Evolutionary conservation across 2,329 filamentous ascomycete genomes (phyloP).

Genomic region (Aureobasidium zeae): DNA sequence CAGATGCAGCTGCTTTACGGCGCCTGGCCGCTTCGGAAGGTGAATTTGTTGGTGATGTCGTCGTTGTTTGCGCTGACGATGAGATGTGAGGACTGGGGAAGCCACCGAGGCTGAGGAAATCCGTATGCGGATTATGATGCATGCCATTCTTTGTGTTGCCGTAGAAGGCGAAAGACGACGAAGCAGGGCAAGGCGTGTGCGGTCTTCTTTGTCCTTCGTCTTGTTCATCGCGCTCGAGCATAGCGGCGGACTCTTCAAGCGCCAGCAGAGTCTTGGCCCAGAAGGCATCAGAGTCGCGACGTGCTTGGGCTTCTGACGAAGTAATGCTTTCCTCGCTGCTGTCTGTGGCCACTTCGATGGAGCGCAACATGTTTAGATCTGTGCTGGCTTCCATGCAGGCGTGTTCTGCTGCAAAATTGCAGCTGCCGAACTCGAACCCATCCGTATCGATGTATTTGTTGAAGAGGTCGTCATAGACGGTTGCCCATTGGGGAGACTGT

Average conservation of each 20-base stretch:
- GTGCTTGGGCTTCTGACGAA: background rate
- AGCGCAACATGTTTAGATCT: no score
- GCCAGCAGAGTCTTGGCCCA: constrained; percentile 47
- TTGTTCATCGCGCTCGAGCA: constrained; percentile 30
- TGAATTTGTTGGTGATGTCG: constrained; percentile 2
- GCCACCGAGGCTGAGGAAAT: constrained; percentile 29
- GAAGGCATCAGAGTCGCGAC: constrained; percentile 33
- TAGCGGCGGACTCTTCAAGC: constrained; percentile 42
- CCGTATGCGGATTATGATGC: constrained; percentile 29
- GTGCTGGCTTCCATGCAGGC: no score
- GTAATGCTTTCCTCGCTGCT: constrained; percentile 3
- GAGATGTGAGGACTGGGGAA: constrained; percentile 24
- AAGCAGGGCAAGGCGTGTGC: background rate
- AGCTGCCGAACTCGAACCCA: constrained; percentile 41
- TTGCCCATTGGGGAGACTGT: constrained; percentile 45
- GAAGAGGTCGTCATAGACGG: constrained; percentile 53
- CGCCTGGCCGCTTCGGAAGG: constrained; percentile 13
- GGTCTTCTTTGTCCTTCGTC: constrained; percentile 22
- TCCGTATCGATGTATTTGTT: constrained; percentile 52
- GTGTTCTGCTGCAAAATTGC: constrained; percentile 37
- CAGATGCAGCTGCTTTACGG: constrained; percentile 4
- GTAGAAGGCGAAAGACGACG: constrained; percentile 1
- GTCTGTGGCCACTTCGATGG: background rate
- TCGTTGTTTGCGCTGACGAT: background rate
- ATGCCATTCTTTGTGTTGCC: constrained; percentile 20